Base-by-base conservation (phyloP, 345 rosid species). In the Camelina neglecta region DNA sequence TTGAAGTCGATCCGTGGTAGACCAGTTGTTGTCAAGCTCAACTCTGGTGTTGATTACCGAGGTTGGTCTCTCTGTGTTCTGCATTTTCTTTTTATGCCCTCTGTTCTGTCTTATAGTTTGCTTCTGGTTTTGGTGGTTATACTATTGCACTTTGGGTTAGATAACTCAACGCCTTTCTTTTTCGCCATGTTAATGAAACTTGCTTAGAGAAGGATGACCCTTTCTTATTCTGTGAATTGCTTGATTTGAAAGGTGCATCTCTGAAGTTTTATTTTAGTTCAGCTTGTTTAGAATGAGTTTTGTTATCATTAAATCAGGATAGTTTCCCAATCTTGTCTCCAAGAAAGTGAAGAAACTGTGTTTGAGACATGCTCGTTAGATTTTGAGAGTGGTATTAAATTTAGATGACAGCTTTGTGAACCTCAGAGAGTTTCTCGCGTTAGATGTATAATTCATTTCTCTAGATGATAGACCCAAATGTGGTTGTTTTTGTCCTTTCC, bases 1-100 rank as follows among this genome's bases (percentile, higher is more conserved):
- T 83, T 92, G 69, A 92, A 92, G 67, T 92, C 94, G 0, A 90
- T 90, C 33, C 91, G 96, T 1, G 97, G 97, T 9, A 82, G 90
- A 13, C 94, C 93, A 0, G 94, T 92, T 51, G 96, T 92, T 6
- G 96, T 92, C 21, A 92, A 92, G 74, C 81, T 92, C 60, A 90
- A 92, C 71, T 92, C 93, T 45, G 92, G 97, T 36, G 92, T 88
- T 23, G 93, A 90, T 73, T 92, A 92, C 67, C 75, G 93, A 85
- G 97, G 93, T 88, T 6, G 29, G 21, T 48, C 21, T 48, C 75
- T 75, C 51, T 42, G 8, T 8, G 7, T 80, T 57, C 53, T 36
- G 15, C 48, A 38, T 20, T 38, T 68, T 39, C 13, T 21, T 23
- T 24, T n/a, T 23, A 47, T 33, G 36, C 36, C 0, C 36, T 33